Percentiles rank a stretch among this genome's conserved stretches.
phyloP scores from a whole-genome alignment of 2,329 filamentous ascomycete species.

The Fusarium denticulatum region DNA sequence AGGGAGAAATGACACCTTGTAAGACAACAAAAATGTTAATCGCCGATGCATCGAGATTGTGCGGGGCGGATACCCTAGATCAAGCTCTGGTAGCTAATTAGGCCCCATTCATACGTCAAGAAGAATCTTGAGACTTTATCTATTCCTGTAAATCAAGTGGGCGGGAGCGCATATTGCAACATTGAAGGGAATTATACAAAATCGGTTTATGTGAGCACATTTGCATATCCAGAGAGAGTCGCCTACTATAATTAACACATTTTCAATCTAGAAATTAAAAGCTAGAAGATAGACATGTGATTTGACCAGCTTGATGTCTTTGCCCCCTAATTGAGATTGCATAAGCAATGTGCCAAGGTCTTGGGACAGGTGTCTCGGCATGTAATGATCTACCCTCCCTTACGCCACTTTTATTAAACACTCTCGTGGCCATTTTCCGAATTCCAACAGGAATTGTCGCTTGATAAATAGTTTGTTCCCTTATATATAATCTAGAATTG shows the following conservation, averaged over 20 bases:
- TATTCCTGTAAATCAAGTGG: accelerated
- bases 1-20: neutral
- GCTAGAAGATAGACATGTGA: accelerated
- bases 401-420: neutral
- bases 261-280: too few species aligned
- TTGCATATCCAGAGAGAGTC: accelerated
- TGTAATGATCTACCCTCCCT: neutral
- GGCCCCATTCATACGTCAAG: accelerated
- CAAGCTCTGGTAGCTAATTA: too few species aligned
- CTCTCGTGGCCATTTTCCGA: neutral
- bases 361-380: neutral
- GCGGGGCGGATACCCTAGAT: too few species aligned
- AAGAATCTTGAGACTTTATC: neutral
- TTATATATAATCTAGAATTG: accelerated
- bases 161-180: accelerated
- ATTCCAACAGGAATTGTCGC: accelerated
- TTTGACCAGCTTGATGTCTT: accelerated
- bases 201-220: accelerated
- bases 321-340: neutral
- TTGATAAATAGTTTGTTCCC: accelerated
- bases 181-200: accelerated
- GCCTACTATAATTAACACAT: accelerated
- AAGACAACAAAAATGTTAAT: too few species aligned
- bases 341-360: neutral
- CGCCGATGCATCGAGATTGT: neutral